A percentile compares a stretch with the other conserved stretches of the same genome.
Evolutionary conservation across 2,329 filamentous ascomycete genomes (phyloP).

Genomic region (Talaromyces atroroseus): DNA sequence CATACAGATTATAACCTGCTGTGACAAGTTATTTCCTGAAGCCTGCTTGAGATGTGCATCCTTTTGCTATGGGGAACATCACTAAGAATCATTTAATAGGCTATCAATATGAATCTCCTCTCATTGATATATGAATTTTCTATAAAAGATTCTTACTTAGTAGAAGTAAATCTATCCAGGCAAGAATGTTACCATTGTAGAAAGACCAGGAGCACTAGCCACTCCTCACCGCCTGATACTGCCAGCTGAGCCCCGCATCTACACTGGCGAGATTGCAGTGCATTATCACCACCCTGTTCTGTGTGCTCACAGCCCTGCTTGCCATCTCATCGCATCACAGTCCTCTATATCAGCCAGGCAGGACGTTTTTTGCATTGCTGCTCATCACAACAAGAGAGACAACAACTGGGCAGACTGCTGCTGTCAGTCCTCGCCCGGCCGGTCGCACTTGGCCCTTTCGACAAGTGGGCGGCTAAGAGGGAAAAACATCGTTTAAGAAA

Average conservation of each 20-base stretch:
- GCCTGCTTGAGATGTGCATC: neutral
- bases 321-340: neutral
- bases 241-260: neutral
- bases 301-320: neutral
- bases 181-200: too few relatives aligned
- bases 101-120: neutral
- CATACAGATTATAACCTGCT: neutral
- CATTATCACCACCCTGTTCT: neutral
- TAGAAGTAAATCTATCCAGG: neutral
- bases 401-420: conserved; percentile 4
- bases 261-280: neutral
- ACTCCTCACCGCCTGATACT: neutral
- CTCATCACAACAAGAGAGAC: conserved; percentile 1
- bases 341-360: neutral
- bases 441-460: conserved; percentile 14
- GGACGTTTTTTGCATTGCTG: neutral
- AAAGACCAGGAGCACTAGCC: too few relatives aligned
- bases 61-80: neutral
- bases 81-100: neutral
- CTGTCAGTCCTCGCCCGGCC: conserved; percentile 14
- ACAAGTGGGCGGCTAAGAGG: conserved; percentile 13
- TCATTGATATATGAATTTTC: neutral
- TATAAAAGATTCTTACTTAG: too few relatives aligned
- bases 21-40: neutral
- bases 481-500: neutral